Base-by-base conservation (phyloP, 164 flowering plant genomes). In the Protea cynaroides region DNA sequence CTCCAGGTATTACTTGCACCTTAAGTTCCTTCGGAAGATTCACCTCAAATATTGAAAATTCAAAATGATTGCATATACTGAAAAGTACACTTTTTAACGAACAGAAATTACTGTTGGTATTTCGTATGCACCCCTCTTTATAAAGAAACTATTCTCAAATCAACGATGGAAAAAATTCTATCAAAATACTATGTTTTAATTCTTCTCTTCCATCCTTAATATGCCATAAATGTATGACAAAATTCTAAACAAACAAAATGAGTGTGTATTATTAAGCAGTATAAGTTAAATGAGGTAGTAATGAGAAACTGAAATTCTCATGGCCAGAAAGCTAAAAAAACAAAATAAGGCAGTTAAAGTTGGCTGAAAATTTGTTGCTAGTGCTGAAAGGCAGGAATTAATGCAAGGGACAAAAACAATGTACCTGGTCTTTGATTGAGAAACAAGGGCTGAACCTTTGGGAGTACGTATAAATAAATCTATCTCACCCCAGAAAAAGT, bases 361-460 rank as follows among this genome's bases (percentile, higher is more conserved):
- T 2, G 19, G 43, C 15, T 63, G 40, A 23, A 0, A 49, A 23
- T n/a, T 25, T 4, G 7, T 59, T 0, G 8, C 8, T 25, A 57
- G 43, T 29, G 60, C 8, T 4, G 59, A 4, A 58, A 34, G 44
- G 17, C 8, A 62, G 53, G 63, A 52, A 57, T 12, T n/a, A 36
- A 49, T 23, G 15, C 29, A 63, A 58, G 8, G 53, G 62, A 43
- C 51, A 23, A 25, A 55, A 60, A 24, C 17, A 46, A 59, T 12
- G 13, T 77, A 92, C 98, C 98, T 92, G 74, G 83, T 85, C 62
- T 21, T 86, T 55, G 98, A 80, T 60, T 78, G 75, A 43, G 72
- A 70, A 62, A 86, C 59, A 38, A 79, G 37, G 6, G 47, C 60
- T 23, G 74, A 70, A 56, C 85, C 98, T 72, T 63, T 69, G 7